A percentile compares a stretch with the other conserved stretches of the same genome.
These are phyloP conservation scores for Aspergillus novoparasiticus DNA, from an alignment of 2,329 filamentous ascomycete genomes.

Conservation along the genomic window DNA sequence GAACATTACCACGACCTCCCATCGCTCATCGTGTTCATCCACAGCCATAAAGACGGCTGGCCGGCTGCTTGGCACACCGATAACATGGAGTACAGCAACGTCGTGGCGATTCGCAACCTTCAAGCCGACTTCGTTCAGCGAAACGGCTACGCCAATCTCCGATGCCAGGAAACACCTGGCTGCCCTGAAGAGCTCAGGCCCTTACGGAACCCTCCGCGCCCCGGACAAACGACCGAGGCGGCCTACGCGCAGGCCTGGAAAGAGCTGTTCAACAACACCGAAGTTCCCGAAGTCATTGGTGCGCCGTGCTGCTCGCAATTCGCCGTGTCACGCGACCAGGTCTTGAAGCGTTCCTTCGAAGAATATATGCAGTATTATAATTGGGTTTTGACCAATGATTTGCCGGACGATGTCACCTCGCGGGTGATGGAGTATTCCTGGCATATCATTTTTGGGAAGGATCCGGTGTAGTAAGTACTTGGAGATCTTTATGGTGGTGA, in stretches of 20 bases:
- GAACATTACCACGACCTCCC: slow-evolving; percentile 52
- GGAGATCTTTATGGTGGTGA: background rate
- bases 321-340: slow-evolving; percentile 57
- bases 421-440: slow-evolving; percentile 58
- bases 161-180: slow-evolving; percentile 48
- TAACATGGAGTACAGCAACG: slow-evolving; percentile 56
- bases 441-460: slow-evolving; percentile 51
- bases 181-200: slow-evolving; percentile 39
- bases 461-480: slow-evolving; percentile 21
- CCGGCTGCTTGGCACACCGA: slow-evolving; percentile 60
- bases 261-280: slow-evolving; percentile 45
- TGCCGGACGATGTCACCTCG: slow-evolving; percentile 51
- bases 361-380: slow-evolving; percentile 51
- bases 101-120: slow-evolving; percentile 54
- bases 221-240: slow-evolving; percentile 28
- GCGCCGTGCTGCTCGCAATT: slow-evolving; percentile 68
- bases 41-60: slow-evolving; percentile 54
- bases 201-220: slow-evolving; percentile 26
- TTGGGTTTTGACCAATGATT: slow-evolving; percentile 51
- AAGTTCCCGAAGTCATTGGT: slow-evolving; percentile 54
- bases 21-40: slow-evolving; percentile 57
- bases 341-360: slow-evolving; percentile 42
- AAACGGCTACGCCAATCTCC: slow-evolving; percentile 61
- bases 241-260: slow-evolving; percentile 35
- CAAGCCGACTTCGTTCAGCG: slow-evolving; percentile 53